Base-by-base conservation (phyloP, 1,139 yeast genomes). In the Hemisphaericaspora xylofermentans region DNA sequence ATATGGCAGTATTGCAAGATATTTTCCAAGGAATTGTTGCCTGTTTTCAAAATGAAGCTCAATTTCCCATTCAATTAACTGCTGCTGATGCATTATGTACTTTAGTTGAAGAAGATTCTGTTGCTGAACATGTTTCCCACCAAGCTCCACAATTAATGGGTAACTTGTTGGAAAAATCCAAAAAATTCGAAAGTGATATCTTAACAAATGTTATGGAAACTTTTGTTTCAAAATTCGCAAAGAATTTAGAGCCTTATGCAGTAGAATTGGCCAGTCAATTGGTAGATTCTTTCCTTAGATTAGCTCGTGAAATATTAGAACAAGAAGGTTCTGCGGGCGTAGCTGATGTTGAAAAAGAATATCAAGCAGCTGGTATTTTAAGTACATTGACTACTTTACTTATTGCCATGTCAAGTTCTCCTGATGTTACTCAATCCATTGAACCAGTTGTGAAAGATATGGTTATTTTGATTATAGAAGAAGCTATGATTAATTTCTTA, bases 181-280 rank as follows among this genome's bases (percentile, higher is more conserved):
- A 73, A 51, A 60, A 62, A 19, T 68, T 73, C 43, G 82, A 78
- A 54, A 67, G 78, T 46, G 84, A 78, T 50, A 67, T 77, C 33
- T 66, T 78, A 45, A 73, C 78, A 35, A 69, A 71, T 27, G 77
- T 77, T 3, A 78, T 79, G 80, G 83, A 78, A 45, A 68, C 72
- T 13, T 74, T 78, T 52, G 83, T 78, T 7, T 75, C 75, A 42
- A 73, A 68, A 47, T 78, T 77, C 51, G 72, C 82, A 2, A 58
- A 63, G 28, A 74, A 76, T 52, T 66, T 78, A 46, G 81, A 76
- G 51, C 84, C 84, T 6, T 78, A 74, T 54, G 80, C 81, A 16
- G 58, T 64, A 14, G 78, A 78, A 50, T 66, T 78, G 47, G 66
- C 79, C 3, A 45, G 65, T 10, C 74, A 71, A 46, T 66, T 78